Evolutionary conservation across 2,329 filamentous ascomycete species (phyloP), one percentile per base, ranked within the genome.

Genomic region (Trichoderma koningii): DNA sequence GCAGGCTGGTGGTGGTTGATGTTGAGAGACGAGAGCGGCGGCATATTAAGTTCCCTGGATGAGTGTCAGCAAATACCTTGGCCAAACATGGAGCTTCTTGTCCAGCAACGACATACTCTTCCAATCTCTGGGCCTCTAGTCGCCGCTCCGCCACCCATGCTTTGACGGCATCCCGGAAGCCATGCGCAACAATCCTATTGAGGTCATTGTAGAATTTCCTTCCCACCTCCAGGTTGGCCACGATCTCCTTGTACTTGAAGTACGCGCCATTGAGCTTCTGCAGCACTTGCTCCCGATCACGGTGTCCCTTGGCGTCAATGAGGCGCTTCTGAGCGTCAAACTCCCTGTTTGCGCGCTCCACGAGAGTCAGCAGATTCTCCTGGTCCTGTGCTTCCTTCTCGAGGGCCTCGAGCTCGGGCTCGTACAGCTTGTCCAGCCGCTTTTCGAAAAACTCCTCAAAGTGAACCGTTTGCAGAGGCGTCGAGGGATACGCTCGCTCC

Each of bases 201-300:
- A 99, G 83, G 73, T 98, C 93, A 70, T 99, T 99, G 80, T 98
- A 99, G 75, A 99, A 99, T 75, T 95, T 97, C 61, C 94, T 84
- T 0, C 92, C 95, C 0, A 90, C 91, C 69, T 98, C 94, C 3
- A 97, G 83, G 73, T 98, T 97, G 69, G 87, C 91, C 65, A 97
- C 87, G 64, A 98, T 92, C 75, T 99, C 94, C 78, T 97, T 97
- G 81, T 98, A 98, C 78, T 94, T 96, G 76, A 93, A 88, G 75
- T 96, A 98, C 0, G 92, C 94, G 68, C 91, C 93, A 76, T 98
- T 94, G 10, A 99, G 81, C 67, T 85, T 87, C 76, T 99, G 95
- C 55, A 99, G 79, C 0, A 92, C 93, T 70, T 90, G 85, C 75
- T 98, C 94, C 15, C 95, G 87, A 73, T 96, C 93, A 66, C 78